phyloP scores from a whole-genome alignment of 305 asterid species.

The Striga hermonthica region DNA sequence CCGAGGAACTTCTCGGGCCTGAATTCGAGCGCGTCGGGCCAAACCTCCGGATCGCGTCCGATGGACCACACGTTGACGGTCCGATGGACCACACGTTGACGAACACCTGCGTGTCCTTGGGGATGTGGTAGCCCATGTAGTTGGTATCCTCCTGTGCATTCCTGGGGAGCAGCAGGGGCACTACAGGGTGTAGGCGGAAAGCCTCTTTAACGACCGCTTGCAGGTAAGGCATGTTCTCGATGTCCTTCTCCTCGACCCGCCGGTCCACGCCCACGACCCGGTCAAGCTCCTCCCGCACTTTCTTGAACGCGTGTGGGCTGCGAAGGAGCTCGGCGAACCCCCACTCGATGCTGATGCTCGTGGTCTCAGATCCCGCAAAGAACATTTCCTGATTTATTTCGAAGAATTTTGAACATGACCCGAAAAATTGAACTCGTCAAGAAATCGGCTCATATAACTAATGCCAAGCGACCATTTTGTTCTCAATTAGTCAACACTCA shows the following conservation, averaged over 20 bases:
- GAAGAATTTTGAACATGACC: no score
- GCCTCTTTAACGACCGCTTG: slow-evolving; percentile 48
- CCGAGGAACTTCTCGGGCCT: slow-evolving; percentile 56
- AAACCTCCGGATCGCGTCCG: slow-evolving; percentile 51
- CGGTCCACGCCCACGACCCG: slow-evolving; percentile 40
- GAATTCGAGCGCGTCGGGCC: slow-evolving; percentile 50
- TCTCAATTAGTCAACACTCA: no score
- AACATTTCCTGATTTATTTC: slow-evolving; percentile 49
- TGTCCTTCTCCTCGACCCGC: slow-evolving; percentile 43
- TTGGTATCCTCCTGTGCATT: slow-evolving; percentile 48
- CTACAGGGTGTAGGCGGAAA: slow-evolving; percentile 26
- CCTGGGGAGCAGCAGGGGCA: slow-evolving; percentile 58
- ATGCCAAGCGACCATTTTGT: no score
- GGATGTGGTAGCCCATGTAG: slow-evolving; percentile 49
- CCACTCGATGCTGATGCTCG: slow-evolving; percentile 60
- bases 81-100: slow-evolving; percentile 56
- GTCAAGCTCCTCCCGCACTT: slow-evolving; percentile 48
- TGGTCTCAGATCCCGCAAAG: slow-evolving; percentile 65
- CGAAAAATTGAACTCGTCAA: no score
- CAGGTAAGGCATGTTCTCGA: slow-evolving; percentile 42
- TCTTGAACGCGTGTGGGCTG: slow-evolving; percentile 44
- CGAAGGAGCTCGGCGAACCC: slow-evolving; percentile 59
- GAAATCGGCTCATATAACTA: no score
- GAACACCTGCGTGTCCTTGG: slow-evolving; percentile 44
- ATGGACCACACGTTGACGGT: slow-evolving; percentile 44